Evolutionary conservation across 1,284 basidiomycete species (phyloP).

Genomic region (Cryptococcus sp.): DNA sequence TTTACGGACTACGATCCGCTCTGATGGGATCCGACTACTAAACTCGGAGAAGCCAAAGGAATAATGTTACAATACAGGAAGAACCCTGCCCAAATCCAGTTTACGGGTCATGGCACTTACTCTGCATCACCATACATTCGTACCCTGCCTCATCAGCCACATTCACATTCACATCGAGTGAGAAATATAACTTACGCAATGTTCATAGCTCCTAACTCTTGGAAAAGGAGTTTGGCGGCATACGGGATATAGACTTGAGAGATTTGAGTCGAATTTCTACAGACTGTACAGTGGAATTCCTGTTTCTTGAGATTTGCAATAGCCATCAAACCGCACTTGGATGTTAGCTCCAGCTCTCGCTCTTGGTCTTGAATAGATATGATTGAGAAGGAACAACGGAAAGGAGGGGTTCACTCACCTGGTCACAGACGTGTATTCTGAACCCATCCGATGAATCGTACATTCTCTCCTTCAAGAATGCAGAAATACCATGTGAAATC

Average conservation of each 20-base stretch:
- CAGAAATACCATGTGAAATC: slow-evolving; percentile 99
- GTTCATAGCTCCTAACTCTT: slow-evolving; percentile 44
- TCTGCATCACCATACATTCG: slow-evolving; percentile 37
- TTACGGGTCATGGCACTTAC: too few relatives aligned
- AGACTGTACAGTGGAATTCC: slow-evolving; percentile 59
- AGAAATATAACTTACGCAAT: slow-evolving; percentile 39
- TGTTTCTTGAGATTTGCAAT: slow-evolving; percentile 77
- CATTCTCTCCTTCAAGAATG: slow-evolving; percentile 91
- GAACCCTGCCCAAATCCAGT: too few relatives aligned
- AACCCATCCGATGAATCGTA: slow-evolving; percentile 87
- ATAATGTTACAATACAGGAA: too few relatives aligned
- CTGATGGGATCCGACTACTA: too few relatives aligned
- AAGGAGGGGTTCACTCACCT: slow-evolving; percentile 58
- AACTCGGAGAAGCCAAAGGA: too few relatives aligned
- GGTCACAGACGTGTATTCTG: slow-evolving; percentile 87
- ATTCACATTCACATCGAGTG: not conserved
- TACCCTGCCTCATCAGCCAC: slow-evolving; percentile 18
- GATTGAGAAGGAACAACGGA: not conserved
- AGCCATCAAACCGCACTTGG: slow-evolving; percentile 85
- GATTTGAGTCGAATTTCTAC: slow-evolving; percentile 91
- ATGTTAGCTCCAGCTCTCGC: not conserved
- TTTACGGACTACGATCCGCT: too few relatives aligned
- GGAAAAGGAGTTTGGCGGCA: slow-evolving; percentile 56
- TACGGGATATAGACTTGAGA: slow-evolving; percentile 89
- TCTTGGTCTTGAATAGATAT: slow-evolving; percentile 5